These are phyloP conservation scores for Tetragonia tetragonoides DNA, from an alignment of 148 eudicot genomes.

Conservation along the genomic window DNA sequence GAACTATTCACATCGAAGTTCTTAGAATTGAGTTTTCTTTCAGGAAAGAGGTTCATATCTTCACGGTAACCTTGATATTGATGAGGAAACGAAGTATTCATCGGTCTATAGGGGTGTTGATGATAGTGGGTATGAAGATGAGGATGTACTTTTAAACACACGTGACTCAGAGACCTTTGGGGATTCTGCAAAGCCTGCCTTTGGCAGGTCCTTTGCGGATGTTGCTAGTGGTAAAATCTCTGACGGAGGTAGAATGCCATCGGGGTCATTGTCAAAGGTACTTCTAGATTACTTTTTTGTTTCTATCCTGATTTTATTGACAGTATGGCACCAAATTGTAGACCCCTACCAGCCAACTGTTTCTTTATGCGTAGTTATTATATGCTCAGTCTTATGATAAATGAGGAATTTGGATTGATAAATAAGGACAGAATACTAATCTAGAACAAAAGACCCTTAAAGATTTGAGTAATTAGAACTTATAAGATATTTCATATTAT, in stretches of 20 bases:
- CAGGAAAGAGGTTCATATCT: conserved; percentile 79
- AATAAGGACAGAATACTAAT: neutral
- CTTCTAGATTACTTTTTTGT: neutral
- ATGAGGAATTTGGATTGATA: neutral
- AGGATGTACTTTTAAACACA: conserved; percentile 58
- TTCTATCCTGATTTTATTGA: neutral
- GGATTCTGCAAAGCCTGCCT: conserved; percentile 40
- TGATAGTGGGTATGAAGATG: conserved; percentile 83
- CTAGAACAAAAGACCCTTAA: neutral
- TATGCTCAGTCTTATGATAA: neutral
- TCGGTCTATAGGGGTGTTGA: conserved; percentile 76
- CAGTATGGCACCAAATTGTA: neutral
- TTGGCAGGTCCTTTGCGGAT: conserved; percentile 59
- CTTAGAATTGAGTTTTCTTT: neutral
- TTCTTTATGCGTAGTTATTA: neutral
- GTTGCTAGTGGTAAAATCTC: conserved; percentile 47
- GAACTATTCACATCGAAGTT: neutral
- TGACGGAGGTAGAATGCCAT: conserved; percentile 42
- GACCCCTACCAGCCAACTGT: neutral
- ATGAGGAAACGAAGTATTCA: conserved; percentile 91
- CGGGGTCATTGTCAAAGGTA: conserved; percentile 53
- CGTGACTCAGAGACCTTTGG: conserved; percentile 79
- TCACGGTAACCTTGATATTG: conserved; percentile 59
- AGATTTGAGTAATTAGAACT: neutral
- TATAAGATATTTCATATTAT: neutral